Evolutionary conservation across 352 stramenopile species (phyloP), one percentile per base, ranked within the genome.

Genomic region (Pythium aquatile): DNA sequence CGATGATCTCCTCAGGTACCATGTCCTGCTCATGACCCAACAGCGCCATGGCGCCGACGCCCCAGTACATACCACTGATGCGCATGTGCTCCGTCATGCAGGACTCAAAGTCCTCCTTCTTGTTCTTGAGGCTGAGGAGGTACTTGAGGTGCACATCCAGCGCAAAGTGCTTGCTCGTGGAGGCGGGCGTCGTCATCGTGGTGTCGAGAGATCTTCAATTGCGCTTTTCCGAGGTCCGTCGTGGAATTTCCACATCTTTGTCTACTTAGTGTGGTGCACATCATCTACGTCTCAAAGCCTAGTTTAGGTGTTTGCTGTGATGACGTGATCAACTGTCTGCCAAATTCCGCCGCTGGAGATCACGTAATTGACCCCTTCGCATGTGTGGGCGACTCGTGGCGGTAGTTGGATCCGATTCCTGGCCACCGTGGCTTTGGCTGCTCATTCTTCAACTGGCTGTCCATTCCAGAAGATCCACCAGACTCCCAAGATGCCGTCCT

Each of bases 31-130:
- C 88, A 35, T 79, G 74, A 52, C 93, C 81, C 10, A 99, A 79
- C 28, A 99, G 73, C 58, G 94, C 93, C 76, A 99, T 86, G 48
- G 96, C 91, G 5, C 94, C 95, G 40, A 99, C 83, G 26, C 92
- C 97, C 98, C 98, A 99, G 79, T 99, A 99, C 29, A 99, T 94
- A 54, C 97, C 98, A 59, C 90, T 98, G 81, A 99, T 90, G 49
- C 96, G 90, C 66, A 99, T 91, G 77, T 99, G 97, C 75, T 99
- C 96, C 47, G 93, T 99, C 63, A 98, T 92, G 66, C 90, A 90
- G 5, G 91, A 97, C 73, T 97, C 83, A 56, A 97, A 93, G 70
- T 90, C 86, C 61, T 96, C 89, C 56, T 91, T 96, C 66, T 96
- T 90, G 66, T 92, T 81, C 66, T 89, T 90, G 3, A 97, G 75